Conservation (phyloP, 768 basidiomycete species). For the Megacollybia marginata region DNA sequence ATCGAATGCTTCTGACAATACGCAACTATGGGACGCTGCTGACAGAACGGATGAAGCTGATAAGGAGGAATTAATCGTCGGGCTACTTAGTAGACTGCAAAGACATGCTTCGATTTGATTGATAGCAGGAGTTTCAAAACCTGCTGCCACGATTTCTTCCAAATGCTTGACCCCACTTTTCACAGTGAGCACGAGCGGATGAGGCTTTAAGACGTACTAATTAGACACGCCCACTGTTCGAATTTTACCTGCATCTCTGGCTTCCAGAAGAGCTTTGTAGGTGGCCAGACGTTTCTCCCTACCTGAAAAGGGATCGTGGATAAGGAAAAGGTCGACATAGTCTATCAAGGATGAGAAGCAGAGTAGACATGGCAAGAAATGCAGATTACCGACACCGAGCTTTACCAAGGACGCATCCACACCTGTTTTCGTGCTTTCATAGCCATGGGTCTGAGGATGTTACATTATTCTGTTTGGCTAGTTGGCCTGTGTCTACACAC, state of each 20-base stretch:
- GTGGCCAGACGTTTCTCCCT: slow-evolving; percentile 58
- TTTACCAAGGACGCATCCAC: slow-evolving; percentile 55
- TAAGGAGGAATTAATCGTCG: background rate
- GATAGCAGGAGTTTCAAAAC: slow-evolving; percentile 59
- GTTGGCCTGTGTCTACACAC: too few species aligned
- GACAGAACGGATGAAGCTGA: slow-evolving; percentile 80
- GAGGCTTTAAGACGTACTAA: slow-evolving; percentile 31
- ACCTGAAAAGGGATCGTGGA: slow-evolving; percentile 67
- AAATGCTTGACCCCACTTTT: slow-evolving; percentile 63
- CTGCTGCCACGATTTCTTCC: slow-evolving; percentile 61
- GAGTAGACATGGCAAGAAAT: background rate
- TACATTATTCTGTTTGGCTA: too few species aligned
- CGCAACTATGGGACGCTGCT: slow-evolving; percentile 70
- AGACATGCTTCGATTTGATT: slow-evolving; percentile 72
- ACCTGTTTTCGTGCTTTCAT: slow-evolving; percentile 48
- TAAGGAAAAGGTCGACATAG: slow-evolving; percentile 70
- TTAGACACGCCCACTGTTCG: slow-evolving; percentile 78
- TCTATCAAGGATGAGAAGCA: slow-evolving; percentile 24
- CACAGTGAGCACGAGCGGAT: background rate
- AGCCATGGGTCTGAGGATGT: slow-evolving; percentile 39
- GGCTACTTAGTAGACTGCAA: background rate
- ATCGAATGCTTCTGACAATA: slow-evolving; percentile 62
- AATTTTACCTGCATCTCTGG: slow-evolving; percentile 58
- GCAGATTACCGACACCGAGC: slow-evolving; percentile 47
- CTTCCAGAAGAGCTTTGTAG: slow-evolving; percentile 62